Evolutionary conservation across 805 yeast species (phyloP).

Genomic region (Wickerhamomyces rabaulensis): DNA sequence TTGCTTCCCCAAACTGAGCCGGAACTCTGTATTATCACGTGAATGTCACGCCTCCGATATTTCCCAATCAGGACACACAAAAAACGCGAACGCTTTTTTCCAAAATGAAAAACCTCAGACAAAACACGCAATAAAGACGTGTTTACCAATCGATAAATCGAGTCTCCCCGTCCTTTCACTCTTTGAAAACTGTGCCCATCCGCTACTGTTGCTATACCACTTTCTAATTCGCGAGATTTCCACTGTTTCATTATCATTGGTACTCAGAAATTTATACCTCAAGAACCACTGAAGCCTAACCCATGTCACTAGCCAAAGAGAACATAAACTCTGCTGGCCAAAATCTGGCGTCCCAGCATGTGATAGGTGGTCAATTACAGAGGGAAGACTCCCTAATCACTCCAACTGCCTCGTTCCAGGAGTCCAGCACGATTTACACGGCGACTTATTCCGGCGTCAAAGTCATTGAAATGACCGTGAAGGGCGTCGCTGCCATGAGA

Average conservation of each 20-base stretch:
- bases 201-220: not conserved
- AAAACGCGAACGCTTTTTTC: not conserved
- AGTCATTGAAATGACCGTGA: slow-evolving; percentile 70
- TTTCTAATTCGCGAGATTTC: not conserved
- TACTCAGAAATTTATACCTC: not conserved
- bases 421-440: slow-evolving; percentile 47
- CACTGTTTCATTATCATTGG: not conserved
- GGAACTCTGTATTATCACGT: not conserved
- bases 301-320: not conserved
- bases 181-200: not conserved
- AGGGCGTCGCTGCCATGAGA: slow-evolving; percentile 72
- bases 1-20: not conserved
- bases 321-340: not conserved
- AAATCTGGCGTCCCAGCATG: not conserved
- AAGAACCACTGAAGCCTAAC: not conserved
- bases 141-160: not conserved
- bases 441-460: slow-evolving; percentile 79
- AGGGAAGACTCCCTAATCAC: slow-evolving; percentile 5
- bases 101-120: not conserved
- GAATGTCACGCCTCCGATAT: not conserved
- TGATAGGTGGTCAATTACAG: not conserved
- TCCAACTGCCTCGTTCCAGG: slow-evolving; percentile 5
- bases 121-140: not conserved
- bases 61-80: not conserved
- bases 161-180: not conserved